These are phyloP conservation scores for Beauveria medogensis DNA, from an alignment of 2,329 filamentous ascomycete species.

Conservation along the genomic window DNA sequence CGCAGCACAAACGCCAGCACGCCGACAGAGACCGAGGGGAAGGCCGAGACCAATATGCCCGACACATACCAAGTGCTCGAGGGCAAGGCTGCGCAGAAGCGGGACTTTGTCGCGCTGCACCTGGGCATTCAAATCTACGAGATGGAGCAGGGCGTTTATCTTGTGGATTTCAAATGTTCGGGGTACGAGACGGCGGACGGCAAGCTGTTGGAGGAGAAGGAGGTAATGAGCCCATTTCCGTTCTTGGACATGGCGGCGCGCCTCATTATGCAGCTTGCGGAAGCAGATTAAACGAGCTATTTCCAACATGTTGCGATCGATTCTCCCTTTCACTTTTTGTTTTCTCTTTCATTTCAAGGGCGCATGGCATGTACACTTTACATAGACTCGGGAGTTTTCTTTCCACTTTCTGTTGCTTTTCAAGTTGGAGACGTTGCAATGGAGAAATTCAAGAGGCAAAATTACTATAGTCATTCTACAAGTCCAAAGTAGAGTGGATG, in stretches of 20 bases:
- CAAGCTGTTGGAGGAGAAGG: constrained; percentile 77
- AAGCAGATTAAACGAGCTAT: constrained; percentile 36
- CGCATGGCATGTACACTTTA: neutral
- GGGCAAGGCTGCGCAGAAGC: constrained; percentile 33
- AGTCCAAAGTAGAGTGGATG: neutral
- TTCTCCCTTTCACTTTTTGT: neutral
- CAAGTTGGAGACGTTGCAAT: neutral
- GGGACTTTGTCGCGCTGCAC: constrained; percentile 78
- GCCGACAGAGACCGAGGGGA: constrained; percentile 8
- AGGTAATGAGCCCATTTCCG: constrained; percentile 89
- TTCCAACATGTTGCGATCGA: too few species aligned
- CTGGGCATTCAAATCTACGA: constrained; percentile 95
- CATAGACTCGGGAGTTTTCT: neutral
- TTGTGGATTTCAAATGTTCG: constrained; percentile 97
- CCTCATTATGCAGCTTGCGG: constrained; percentile 87
- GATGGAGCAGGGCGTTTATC: constrained; percentile 84
- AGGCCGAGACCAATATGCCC: constrained; percentile 18
- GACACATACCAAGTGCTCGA: constrained; percentile 32
- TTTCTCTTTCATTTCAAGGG: neutral
- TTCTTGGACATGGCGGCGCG: constrained; percentile 90
- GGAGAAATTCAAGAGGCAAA: neutral
- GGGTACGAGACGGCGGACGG: constrained; percentile 81
- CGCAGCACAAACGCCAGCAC: constrained; percentile 25
- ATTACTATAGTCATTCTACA: neutral
- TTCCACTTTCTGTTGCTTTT: neutral